A percentile compares a stretch with the other conserved stretches of the same genome.
Conservation (phyloP, 139 green algal genomes). For the Desmodesmus armatus region DNA sequence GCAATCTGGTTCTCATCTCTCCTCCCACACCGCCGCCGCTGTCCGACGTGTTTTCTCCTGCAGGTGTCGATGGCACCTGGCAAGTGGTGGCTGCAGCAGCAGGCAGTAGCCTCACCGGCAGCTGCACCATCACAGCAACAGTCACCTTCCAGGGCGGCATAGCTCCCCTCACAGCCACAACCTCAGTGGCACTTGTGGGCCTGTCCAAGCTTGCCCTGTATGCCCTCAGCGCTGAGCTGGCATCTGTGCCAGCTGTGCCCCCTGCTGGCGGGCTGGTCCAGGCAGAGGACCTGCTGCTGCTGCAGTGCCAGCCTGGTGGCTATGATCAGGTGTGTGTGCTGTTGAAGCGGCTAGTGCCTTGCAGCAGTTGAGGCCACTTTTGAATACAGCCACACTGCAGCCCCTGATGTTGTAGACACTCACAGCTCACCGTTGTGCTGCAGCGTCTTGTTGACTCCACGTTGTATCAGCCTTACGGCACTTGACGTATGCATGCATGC, state of each 20-base stretch:
- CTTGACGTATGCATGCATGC: no score
- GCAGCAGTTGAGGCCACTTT: not conserved
- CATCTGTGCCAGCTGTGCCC: not conserved
- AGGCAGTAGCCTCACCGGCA: not conserved
- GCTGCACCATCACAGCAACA: constrained; percentile 39
- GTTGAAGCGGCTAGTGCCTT: not conserved
- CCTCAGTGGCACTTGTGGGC: constrained; percentile 38
- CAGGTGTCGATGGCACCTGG: not conserved
- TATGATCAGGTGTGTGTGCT: constrained; percentile 30
- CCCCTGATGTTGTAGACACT: no score
- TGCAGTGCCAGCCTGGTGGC: constrained; percentile 35
- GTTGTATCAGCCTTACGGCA: no score
- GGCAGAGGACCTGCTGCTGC: constrained; percentile 16
- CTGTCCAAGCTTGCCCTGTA: constrained; percentile 37
- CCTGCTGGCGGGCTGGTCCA: not conserved
- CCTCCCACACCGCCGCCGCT: no score
- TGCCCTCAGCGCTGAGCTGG: not conserved
- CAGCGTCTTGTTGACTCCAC: no score
- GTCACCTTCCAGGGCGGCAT: constrained; percentile 44
- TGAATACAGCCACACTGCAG: no score
- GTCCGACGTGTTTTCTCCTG: no score
- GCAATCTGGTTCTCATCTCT: no score
- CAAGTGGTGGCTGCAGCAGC: not conserved
- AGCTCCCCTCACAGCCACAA: constrained; percentile 10
- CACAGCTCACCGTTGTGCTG: no score